Percentiles rank a stretch among this genome's conserved stretches.
phyloP scores from a whole-genome alignment of 164 flowering plant species.

The Cinnamomum micranthum region DNA sequence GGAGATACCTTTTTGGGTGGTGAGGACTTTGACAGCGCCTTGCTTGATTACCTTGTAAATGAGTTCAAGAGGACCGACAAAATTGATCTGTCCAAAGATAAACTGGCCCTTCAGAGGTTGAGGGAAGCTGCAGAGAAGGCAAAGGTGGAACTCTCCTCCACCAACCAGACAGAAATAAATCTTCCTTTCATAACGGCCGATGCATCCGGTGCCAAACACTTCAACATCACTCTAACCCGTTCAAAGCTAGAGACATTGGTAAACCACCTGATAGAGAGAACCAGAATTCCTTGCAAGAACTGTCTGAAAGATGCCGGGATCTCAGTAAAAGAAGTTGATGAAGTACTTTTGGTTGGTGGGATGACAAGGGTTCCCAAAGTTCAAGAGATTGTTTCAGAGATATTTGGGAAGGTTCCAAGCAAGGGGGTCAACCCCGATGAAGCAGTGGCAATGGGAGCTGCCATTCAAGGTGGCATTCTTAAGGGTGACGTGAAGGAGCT shows the following conservation, averaged over 20 bases:
- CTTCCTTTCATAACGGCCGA: constrained; percentile 40
- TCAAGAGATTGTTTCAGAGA: constrained; percentile 26
- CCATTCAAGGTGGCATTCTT: constrained; percentile 36
- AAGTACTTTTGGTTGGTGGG: constrained; percentile 40
- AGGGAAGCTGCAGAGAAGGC: constrained; percentile 43
- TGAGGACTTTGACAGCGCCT: constrained; percentile 37
- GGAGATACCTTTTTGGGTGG: constrained; percentile 47
- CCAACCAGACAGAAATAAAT: constrained; percentile 39
- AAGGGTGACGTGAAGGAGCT: constrained; percentile 40
- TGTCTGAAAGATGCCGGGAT: constrained; percentile 36
- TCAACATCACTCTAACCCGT: constrained; percentile 32
- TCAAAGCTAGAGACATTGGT: constrained; percentile 33
- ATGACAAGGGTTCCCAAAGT: constrained; percentile 40
- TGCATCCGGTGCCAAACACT: constrained; percentile 39
- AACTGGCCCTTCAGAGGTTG: constrained; percentile 31
- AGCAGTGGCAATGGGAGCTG: constrained; percentile 45
- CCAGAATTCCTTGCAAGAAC: constrained; percentile 29
- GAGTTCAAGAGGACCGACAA: constrained; percentile 31
- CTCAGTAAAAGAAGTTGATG: constrained; percentile 28
- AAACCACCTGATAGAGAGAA: constrained; percentile 28
- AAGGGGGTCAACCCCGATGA: constrained; percentile 43
- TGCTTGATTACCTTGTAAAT: constrained; percentile 27
- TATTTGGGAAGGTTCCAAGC: constrained; percentile 35
- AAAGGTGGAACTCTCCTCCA: constrained; percentile 38
- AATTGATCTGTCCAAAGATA: constrained; percentile 34